Evolutionary conservation across 495 filamentous ascomycete species (phyloP).

Genomic region (Oidiodendron maius): DNA sequence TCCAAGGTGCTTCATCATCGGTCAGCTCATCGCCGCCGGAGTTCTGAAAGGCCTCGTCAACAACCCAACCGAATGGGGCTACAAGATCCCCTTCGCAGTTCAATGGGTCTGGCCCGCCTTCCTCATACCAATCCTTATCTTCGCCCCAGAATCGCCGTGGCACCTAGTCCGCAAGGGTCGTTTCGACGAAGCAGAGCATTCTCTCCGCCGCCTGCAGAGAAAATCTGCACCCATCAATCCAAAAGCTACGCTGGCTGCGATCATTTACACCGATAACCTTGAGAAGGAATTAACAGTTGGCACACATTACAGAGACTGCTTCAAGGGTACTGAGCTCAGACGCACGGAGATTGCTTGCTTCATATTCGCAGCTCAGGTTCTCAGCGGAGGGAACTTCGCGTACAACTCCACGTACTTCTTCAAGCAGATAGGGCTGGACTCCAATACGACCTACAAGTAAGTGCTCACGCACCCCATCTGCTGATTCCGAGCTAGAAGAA

Average conservation of each 20-base stretch:
- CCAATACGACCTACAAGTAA: conserved; percentile 37
- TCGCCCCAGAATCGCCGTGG: conserved; percentile 45
- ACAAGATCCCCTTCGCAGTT: conserved; percentile 47
- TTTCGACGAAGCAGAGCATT: conserved; percentile 39
- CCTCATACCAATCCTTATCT: conserved; percentile 31
- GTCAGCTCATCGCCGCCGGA: conserved; percentile 53
- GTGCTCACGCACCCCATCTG: too few relatives aligned
- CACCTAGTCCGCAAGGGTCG: conserved; percentile 52
- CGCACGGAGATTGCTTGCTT: conserved; percentile 65
- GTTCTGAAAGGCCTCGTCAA: conserved; percentile 35
- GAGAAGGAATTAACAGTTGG: conserved; percentile 53
- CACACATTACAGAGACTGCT: conserved; percentile 57
- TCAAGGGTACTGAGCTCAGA: conserved; percentile 56
- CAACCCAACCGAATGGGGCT: conserved; percentile 40
- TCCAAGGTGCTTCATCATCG: conserved; percentile 59
- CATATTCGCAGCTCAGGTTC: conserved; percentile 64
- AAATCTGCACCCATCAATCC: conserved; percentile 26
- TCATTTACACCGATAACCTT: conserved; percentile 54
- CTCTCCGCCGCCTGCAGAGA: conserved; percentile 39
- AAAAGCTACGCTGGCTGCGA: conserved; percentile 46
- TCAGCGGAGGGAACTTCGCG: conserved; percentile 62
- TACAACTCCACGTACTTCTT: conserved; percentile 67
- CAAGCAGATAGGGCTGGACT: conserved; percentile 46
- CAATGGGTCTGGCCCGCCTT: conserved; percentile 52
- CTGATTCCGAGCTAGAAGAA: conserved; percentile 30